Base-by-base conservation (phyloP, 805 yeast species). In the Wickerhamiella brachini region DNA sequence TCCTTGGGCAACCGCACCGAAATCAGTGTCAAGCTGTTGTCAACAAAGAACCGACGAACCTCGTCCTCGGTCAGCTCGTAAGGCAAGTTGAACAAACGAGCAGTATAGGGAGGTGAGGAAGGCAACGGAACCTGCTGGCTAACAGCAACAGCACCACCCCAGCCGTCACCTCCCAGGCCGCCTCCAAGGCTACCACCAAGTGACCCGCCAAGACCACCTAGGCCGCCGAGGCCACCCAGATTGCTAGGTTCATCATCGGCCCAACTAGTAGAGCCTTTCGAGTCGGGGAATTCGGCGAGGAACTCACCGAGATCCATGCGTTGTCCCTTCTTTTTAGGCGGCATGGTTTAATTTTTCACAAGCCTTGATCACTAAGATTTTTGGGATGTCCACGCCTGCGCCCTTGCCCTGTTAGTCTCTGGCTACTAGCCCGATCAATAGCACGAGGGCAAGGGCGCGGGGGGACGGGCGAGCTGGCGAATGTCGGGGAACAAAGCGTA, bases 301-400 rank as follows among this genome's bases (percentile, higher is more conserved):
- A 88, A 88, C 68, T 89, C 79, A 65, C 80, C 81, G 70, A 88
- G 77, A 75, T 85, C 90, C 93, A 87, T 84, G 71, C 81, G 85
- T 57, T 75, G 74, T 53, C 72, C 75, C 64, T 80, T 81, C 68
- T 80, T 79, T 60, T 74, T 73, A 62, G 83, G 83, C 60, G 78
- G 78, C 80, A 72, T 73, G 29, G 59, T 29, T 29, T 68, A 60
- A 31, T 20, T n/a, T n/a, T n/a, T 24, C 20, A 44, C 18, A 6
- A 15, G 6, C 18, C 20, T 44, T 15, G 31, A 22, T 17, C 10
- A 20, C 39, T 10, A 15, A 17, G 20, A 24, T 44, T 43, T 9
- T 31, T 31, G 38, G 41, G 41, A n/a, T 37, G 41, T 37, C 20
- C n/a, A n/a, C n/a, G n/a, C n/a, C n/a, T n/a, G n/a, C n/a, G n/a